Conservation (phyloP, 2,329 filamentous ascomycete genomes). For the Neospermospora avenae region DNA sequence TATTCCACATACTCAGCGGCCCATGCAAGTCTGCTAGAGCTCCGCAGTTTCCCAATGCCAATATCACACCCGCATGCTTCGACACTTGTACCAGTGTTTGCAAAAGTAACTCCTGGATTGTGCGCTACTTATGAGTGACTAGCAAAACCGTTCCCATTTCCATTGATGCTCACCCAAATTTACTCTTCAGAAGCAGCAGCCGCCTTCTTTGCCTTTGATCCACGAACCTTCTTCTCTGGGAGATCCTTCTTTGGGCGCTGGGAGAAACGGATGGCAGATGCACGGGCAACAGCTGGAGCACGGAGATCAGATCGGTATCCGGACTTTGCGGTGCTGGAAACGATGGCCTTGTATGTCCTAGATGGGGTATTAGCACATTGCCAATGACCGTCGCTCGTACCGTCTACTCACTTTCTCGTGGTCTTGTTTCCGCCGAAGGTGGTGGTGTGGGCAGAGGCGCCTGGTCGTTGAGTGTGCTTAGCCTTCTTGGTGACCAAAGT, state of each 20-base stretch:
- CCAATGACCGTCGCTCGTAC: neutral
- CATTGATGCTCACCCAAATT: slow-evolving; percentile 18
- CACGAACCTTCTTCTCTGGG: slow-evolving; percentile 72
- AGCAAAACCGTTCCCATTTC: slow-evolving; percentile 23
- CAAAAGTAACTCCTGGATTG: slow-evolving; percentile 26
- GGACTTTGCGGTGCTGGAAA: slow-evolving; percentile 76
- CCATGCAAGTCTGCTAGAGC: neutral
- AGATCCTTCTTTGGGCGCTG: slow-evolving; percentile 76
- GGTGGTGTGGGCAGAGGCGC: slow-evolving; percentile 59
- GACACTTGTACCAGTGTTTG: slow-evolving; percentile 13
- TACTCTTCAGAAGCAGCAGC: slow-evolving; percentile 47
- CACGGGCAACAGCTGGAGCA: slow-evolving; percentile 76
- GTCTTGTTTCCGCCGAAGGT: slow-evolving; percentile 70
- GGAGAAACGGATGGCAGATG: slow-evolving; percentile 76
- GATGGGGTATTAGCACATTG: slow-evolving; percentile 11
- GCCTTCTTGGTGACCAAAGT: slow-evolving; percentile 82
- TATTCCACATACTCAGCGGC: slow-evolving; percentile 5
- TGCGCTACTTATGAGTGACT: slow-evolving; percentile 27
- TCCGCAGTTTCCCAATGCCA: slow-evolving; percentile 10
- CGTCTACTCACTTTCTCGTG: slow-evolving; percentile 69
- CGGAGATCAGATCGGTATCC: slow-evolving; percentile 82
- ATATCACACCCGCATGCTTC: slow-evolving; percentile 16
- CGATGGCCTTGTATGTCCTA: slow-evolving; percentile 87
- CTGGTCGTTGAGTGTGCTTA: slow-evolving; percentile 69
- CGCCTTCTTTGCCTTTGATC: slow-evolving; percentile 75